phyloP scores from a whole-genome alignment of 2,329 filamentous ascomycete species.

The Zymoseptoria brevis region DNA sequence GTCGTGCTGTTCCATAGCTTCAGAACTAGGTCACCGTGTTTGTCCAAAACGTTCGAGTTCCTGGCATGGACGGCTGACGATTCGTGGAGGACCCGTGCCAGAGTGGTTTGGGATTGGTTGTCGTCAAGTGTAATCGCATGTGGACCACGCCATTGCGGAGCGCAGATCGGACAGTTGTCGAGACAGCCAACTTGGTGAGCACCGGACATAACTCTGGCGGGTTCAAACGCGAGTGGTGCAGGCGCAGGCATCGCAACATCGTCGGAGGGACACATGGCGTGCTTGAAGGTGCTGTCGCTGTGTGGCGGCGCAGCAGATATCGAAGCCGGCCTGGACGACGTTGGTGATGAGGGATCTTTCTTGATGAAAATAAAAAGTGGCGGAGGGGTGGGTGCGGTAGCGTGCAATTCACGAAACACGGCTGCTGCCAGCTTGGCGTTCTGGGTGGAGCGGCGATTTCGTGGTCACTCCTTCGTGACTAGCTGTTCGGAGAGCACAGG shows the following conservation, averaged over 20 bases:
- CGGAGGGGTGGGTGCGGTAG: neutral
- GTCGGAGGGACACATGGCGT: neutral
- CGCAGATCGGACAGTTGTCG: neutral
- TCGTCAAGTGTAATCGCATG: neutral
- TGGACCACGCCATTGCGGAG: neutral
- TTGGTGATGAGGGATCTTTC: neutral
- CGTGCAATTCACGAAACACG: neutral
- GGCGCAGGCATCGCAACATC: neutral
- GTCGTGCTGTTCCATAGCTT: conserved; percentile 8
- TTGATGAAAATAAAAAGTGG: neutral
- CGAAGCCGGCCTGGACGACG: neutral
- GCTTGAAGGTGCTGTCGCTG: neutral
- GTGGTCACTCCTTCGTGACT: neutral
- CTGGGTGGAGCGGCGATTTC: neutral
- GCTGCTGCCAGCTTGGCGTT: neutral
- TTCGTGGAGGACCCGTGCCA: no score
- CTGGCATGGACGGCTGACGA: no score
- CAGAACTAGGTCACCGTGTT: conserved; percentile 5
- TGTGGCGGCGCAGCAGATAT: neutral
- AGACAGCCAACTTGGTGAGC: neutral
- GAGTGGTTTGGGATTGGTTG: neutral
- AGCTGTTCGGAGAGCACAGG: no score
- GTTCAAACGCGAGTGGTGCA: neutral
- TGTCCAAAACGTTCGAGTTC: no score
- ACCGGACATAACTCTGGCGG: neutral